A percentile compares a stretch with the other conserved stretches of the same genome.
Evolutionary conservation across 1,284 basidiomycete genomes (phyloP).

Genomic region (Termitomyces sp.): DNA sequence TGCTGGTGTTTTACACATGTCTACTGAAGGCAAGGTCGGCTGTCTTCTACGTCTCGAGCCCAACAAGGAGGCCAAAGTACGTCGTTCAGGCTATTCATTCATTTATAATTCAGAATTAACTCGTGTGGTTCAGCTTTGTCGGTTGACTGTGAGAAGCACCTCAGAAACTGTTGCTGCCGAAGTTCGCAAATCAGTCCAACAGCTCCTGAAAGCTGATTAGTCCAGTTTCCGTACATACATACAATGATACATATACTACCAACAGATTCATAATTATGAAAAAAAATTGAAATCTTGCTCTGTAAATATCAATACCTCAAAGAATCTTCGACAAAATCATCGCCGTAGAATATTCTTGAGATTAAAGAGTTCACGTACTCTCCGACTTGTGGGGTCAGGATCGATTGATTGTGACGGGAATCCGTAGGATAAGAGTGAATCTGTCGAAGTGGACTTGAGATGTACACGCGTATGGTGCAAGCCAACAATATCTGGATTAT

Average conservation of each 20-base stretch:
- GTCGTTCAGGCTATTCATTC: conserved; percentile 13
- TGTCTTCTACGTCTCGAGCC: conserved; percentile 92
- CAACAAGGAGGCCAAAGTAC: conserved; percentile 88
- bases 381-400: conserved; percentile 30
- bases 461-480: conserved; percentile 23
- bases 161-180: conserved; percentile 88
- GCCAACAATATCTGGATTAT: conserved; percentile 9
- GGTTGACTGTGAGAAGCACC: conserved; percentile 91
- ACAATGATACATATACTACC: conserved; percentile 9
- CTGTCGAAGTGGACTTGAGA: conserved; percentile 41
- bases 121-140: conserved; percentile 64
- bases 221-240: background rate
- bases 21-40: conserved; percentile 86
- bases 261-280: conserved; percentile 4
- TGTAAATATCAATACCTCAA: background rate
- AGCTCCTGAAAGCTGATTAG: conserved; percentile 37
- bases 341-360: conserved; percentile 22
- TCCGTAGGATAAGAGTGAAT: conserved; percentile 34
- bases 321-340: conserved; percentile 4
- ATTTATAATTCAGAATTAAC: background rate
- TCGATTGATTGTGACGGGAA: conserved; percentile 18
- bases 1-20: conserved; percentile 90
- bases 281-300: background rate
- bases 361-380: conserved; percentile 33
- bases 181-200: conserved; percentile 67